Evolutionary conservation across 2,329 filamentous ascomycete species (phyloP), one percentile per base, ranked within the genome.

Genomic region (Tolypocladium nubicola): DNA sequence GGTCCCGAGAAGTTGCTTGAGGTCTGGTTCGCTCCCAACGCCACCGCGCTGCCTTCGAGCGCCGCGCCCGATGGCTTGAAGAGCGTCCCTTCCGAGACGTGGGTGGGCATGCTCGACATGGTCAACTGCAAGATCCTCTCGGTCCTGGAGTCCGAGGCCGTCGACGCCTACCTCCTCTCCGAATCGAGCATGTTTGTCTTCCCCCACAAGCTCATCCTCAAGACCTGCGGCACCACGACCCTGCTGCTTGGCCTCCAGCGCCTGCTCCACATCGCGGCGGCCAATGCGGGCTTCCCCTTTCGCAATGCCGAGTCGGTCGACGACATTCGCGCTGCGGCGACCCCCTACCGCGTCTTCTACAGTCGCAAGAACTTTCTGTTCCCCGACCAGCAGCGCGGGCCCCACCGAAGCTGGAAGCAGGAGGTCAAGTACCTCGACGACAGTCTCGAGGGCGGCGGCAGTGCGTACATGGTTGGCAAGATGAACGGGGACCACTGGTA

Each of bases 401-500:
- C 94, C 56, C 94, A 99, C 74, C 88, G 91, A 61, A 97, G 92
- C 84, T 99, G 94, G 94, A 88, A 91, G 65, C 88, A 97, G 70
- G 94, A 99, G 72, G 93, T 97, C 68, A 88, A 87, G 66, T 96
- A 87, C 66, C 81, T 99, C 61, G 94, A 99, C 75, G 87, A 89
- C 70, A 89, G 92, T 73, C 97, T 99, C 70, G 80, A 88, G 60
- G 87, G 89, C 57, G 94, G 94, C 57, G 94, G 94, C 57, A 97
- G 93, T 72, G 94, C 94, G 54, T 99, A 99, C 74, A 96, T 97
- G 92, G 95, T 99, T 63, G 94, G 94, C 68, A 97, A 97, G 77
- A 97, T 97, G 93, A 99, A 99, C 66, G 93, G 94, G 58, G 94
- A 99, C 72, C 94, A 99, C 67, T 99, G 94, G 94, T 97, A 97